Percentiles rank a stretch among this genome's conserved stretches.
Evolutionary conservation across 768 basidiomycete genomes (phyloP).

Genomic region (Candolleomyces aberdarensis): DNA sequence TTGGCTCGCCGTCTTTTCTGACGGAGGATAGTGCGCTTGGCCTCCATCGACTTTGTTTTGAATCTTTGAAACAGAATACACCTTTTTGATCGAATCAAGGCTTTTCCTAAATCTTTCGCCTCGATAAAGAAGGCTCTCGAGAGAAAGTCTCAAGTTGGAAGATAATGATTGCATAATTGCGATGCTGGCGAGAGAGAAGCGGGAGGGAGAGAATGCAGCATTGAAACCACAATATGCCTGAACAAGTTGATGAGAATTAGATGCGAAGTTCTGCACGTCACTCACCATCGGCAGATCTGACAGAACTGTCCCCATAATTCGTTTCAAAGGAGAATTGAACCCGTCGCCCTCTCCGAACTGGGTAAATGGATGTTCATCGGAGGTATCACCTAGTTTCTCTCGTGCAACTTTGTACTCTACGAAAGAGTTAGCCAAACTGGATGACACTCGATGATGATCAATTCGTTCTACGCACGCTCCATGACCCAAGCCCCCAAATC

Average conservation of each 20-base stretch:
- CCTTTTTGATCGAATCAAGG: slow-evolving; percentile 24
- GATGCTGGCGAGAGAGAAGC: slow-evolving; percentile 36
- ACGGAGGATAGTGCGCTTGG: slow-evolving; percentile 19
- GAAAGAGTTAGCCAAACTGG: background rate
- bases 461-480: slow-evolving; percentile 17
- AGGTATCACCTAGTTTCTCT: slow-evolving; percentile 17
- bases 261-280: background rate
- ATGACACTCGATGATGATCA: background rate
- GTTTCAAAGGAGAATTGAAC: slow-evolving; percentile 7
- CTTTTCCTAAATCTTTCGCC: slow-evolving; percentile 19
- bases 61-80: slow-evolving; percentile 25
- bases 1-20: slow-evolving; percentile 13
- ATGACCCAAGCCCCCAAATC: slow-evolving; percentile 30
- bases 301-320: slow-evolving; percentile 9
- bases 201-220: slow-evolving; percentile 27
- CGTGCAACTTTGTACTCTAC: slow-evolving; percentile 28
- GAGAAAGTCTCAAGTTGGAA: slow-evolving; percentile 21
- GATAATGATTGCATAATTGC: slow-evolving; percentile 40
- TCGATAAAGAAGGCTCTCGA: slow-evolving; percentile 18
- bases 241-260: background rate
- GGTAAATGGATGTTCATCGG: slow-evolving; percentile 21
- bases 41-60: slow-evolving; percentile 25
- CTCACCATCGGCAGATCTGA: slow-evolving; percentile 32
- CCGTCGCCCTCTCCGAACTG: slow-evolving; percentile 6
- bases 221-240: slow-evolving; percentile 36